phyloP scores from a whole-genome alignment of 805 yeast species.

The Teunomyces atbi region DNA sequence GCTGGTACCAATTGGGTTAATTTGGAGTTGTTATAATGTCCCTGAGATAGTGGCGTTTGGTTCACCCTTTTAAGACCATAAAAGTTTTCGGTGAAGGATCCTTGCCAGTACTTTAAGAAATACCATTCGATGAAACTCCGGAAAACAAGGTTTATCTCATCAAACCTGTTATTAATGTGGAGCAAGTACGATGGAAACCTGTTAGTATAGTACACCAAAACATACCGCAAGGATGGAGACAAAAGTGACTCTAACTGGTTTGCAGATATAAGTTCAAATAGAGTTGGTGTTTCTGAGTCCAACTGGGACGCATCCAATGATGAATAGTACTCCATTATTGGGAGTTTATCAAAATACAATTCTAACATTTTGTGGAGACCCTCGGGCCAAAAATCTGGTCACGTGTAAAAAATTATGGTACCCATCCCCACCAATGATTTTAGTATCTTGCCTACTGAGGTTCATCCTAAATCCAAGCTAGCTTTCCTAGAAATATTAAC shows the following conservation, averaged over 20 bases:
- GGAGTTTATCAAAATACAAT: too few species aligned
- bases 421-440: not conserved
- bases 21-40: constrained; percentile 28
- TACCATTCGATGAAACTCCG: constrained; percentile 69
- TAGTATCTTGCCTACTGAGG: not conserved
- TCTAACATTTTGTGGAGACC: constrained; percentile 6
- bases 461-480: not conserved
- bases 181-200: constrained; percentile 70
- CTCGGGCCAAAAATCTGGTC: not conserved
- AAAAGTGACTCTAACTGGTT: constrained; percentile 72
- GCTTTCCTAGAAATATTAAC: not conserved
- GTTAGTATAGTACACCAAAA: constrained; percentile 77
- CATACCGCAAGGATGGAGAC: constrained; percentile 78
- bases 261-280: constrained; percentile 84
- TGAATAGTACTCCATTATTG: constrained; percentile 74
- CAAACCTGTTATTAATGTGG: constrained; percentile 63
- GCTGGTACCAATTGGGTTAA: constrained; percentile 38
- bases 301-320: constrained; percentile 74
- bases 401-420: not conserved
- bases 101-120: constrained; percentile 70
- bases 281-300: constrained; percentile 76
- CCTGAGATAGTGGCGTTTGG: constrained; percentile 32
- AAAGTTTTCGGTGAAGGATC: constrained; percentile 87
- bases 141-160: constrained; percentile 64
- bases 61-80: constrained; percentile 77